Conservation (phyloP, 352 stramenopile species). For the Globisporangium spiculum region DNA sequence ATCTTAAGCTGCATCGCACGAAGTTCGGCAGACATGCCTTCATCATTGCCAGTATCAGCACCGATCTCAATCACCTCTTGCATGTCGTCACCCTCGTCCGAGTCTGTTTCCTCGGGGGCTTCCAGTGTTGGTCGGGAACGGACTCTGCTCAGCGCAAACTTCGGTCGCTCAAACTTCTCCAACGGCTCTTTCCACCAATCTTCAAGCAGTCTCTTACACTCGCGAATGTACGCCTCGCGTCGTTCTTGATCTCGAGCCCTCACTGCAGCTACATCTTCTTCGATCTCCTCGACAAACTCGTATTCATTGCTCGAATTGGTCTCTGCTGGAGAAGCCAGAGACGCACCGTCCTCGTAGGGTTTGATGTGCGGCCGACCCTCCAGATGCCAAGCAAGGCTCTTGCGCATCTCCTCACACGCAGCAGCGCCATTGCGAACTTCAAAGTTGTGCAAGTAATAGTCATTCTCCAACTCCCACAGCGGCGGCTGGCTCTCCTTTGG, state of each 20-base stretch:
- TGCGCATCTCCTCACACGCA: slow-evolving; percentile 60
- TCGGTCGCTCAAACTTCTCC: slow-evolving; percentile 61
- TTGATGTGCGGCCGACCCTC: slow-evolving; percentile 45
- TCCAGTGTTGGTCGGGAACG: slow-evolving; percentile 13
- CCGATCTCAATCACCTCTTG: slow-evolving; percentile 8
- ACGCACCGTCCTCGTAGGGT: slow-evolving; percentile 10
- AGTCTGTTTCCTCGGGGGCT: slow-evolving; percentile 16
- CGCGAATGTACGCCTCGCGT: slow-evolving; percentile 71
- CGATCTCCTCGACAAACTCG: slow-evolving; percentile 24
- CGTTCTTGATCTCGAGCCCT: slow-evolving; percentile 42
- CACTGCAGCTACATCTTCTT: slow-evolving; percentile 20
- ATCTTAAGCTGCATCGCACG: slow-evolving; percentile 9
- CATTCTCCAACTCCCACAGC: slow-evolving; percentile 83
- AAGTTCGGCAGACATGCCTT: neutral
- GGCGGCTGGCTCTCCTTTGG: slow-evolving; percentile 61
- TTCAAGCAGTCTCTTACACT: slow-evolving; percentile 69
- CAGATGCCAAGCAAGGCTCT: slow-evolving; percentile 56
- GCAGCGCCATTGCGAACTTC: slow-evolving; percentile 69
- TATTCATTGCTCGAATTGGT: slow-evolving; percentile 23
- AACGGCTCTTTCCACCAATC: slow-evolving; percentile 89
- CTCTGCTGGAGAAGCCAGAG: slow-evolving; percentile 10
- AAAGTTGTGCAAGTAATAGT: slow-evolving; percentile 92
- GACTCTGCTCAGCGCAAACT: slow-evolving; percentile 19
- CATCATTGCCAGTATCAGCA: neutral
- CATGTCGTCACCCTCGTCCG: slow-evolving; percentile 14